A percentile compares a stretch with the other conserved stretches of the same genome.
Evolutionary conservation across 345 rosid species (phyloP).

Genomic region (Durio zibethinus): DNA sequence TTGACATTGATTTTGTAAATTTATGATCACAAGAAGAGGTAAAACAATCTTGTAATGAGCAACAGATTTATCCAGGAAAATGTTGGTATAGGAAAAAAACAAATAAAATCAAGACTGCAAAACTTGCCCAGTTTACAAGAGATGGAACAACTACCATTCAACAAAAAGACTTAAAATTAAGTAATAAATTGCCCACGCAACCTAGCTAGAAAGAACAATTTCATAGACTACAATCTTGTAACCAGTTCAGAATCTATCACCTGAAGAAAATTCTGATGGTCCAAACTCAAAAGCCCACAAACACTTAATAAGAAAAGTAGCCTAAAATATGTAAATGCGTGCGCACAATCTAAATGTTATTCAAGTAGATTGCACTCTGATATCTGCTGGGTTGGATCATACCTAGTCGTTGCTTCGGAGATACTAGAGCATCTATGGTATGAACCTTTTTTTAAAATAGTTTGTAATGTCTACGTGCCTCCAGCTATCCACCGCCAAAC

Average conservation of each 20-base stretch:
- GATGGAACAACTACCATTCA: background rate
- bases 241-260: background rate
- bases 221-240: background rate
- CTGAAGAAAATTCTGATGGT: background rate
- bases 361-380: background rate
- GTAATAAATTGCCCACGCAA: background rate
- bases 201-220: background rate
- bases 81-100: background rate
- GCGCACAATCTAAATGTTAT: background rate
- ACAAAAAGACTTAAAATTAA: background rate
- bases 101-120: background rate
- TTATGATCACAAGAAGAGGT: background rate
- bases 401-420: background rate
- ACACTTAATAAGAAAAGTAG: background rate
- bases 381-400: background rate
- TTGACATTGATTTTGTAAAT: background rate
- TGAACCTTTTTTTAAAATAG: slow-evolving; percentile 6
- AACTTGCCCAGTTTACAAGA: background rate
- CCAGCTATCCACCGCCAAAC: slow-evolving; percentile 77
- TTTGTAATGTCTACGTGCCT: slow-evolving; percentile 24
- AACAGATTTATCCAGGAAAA: no score
- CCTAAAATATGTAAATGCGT: background rate
- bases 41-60: background rate
- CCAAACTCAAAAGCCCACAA: background rate
- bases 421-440: background rate